Conservation (phyloP, 2,329 filamentous ascomycete genomes). For the Sarocladium kiliense region DNA sequence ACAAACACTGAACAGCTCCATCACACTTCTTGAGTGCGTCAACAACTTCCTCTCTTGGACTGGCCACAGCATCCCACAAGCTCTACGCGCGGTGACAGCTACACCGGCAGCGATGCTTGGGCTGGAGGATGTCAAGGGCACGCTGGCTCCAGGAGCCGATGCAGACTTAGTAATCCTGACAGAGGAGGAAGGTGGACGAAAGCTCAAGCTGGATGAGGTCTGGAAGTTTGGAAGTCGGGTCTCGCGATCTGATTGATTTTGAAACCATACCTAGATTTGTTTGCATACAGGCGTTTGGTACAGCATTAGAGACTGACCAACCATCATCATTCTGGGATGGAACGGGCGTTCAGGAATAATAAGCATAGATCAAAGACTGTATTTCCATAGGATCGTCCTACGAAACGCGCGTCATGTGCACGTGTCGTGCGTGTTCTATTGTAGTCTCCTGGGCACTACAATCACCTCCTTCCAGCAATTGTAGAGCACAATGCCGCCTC, state of each 20-base stretch:
- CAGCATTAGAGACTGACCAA: not conserved
- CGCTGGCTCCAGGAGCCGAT: constrained; percentile 56
- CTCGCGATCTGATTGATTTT: constrained; percentile 15
- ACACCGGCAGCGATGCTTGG: constrained; percentile 76
- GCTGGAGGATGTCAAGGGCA: constrained; percentile 61
- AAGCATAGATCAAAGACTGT: not conserved
- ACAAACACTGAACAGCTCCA: constrained; percentile 42
- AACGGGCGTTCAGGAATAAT: not conserved
- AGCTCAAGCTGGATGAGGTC: constrained; percentile 65
- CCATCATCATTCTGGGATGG: not conserved
- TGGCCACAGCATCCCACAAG: constrained; percentile 61
- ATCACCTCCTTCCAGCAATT: too few relatives aligned
- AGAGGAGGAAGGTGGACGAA: constrained; percentile 42
- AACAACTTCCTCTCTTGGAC: constrained; percentile 77
- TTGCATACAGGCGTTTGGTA: not conserved
- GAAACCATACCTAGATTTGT: not conserved
- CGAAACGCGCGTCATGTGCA: too few relatives aligned
- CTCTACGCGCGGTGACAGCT: constrained; percentile 66
- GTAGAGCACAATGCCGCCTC: too few relatives aligned
- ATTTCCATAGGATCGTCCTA: too few relatives aligned
- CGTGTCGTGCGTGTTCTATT: too few relatives aligned
- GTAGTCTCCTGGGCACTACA: too few relatives aligned
- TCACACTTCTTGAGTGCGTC: constrained; percentile 74
- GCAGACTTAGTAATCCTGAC: constrained; percentile 66
- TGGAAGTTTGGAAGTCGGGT: constrained; percentile 71